Base-by-base conservation (phyloP, 108 stramenopile species). In the Asterionellopsis glacialis region DNA sequence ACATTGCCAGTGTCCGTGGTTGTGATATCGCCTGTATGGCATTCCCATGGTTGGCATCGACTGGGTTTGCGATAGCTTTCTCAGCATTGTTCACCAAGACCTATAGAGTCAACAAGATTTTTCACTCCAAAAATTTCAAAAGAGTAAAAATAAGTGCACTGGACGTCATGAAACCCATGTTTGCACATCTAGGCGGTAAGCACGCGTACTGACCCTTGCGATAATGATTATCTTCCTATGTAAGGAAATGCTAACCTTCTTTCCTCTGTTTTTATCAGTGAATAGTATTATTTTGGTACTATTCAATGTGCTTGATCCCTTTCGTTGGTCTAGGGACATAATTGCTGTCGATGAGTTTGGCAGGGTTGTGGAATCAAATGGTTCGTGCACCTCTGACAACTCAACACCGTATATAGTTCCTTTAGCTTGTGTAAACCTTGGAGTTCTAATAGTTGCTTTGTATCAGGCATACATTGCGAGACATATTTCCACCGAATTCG, bases 31-130 rank as follows among this genome's bases (percentile, higher is more conserved):
- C 80, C 0, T 81, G 80, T 51, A 74, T 76, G 63, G 43, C 63
- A 10, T 24, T 57, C 11, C 73, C 81, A 6, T 82, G 76, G 76
- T 53, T 79, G 13, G 16, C 72, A 12, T 69, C 58, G 25, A 51
- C 72, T 24, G 84, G 84, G 19, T 80, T 77, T 43, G 61, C 63
- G 1, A 67, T 67, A n/a, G 57, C 68, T 7, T 81, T 77, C 57
- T 59, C 71, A 2, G 80, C 80, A 18, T 60, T 85, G 13, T 75
- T 71, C 45, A 65, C 67, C 47, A 85, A 85, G 62, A 67, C 74
- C 7, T 79, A 70, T 77, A 69, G 84, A 18, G 27, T 85, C 41
- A 77, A 80, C 56, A 60, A 65, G 42, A 14, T 81, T 14, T 52
- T 68, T 38, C 63, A 65, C 21, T 23, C 42, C 23, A 15, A 24